A percentile compares a stretch with the other conserved stretches of the same genome.
Conservation (phyloP, 140 eudicot species). For the Anethum foeniculum region DNA sequence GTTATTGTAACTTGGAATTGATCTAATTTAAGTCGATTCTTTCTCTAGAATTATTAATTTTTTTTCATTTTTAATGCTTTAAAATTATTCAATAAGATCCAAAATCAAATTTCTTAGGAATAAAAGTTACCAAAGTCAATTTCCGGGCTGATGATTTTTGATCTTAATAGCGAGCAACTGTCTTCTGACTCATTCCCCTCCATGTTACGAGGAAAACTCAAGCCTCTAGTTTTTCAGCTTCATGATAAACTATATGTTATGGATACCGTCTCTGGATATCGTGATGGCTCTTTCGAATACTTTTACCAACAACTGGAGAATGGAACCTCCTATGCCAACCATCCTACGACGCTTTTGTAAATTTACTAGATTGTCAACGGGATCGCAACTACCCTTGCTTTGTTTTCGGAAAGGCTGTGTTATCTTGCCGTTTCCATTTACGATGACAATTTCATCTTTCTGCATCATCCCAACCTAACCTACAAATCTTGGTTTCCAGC, state of each 20-base stretch:
- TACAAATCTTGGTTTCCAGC: neutral
- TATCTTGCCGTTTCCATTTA: neutral
- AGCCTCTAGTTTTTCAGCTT: neutral
- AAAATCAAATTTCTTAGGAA: too few relatives aligned
- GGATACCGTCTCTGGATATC: neutral
- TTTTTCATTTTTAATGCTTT: too few relatives aligned
- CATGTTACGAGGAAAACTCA: neutral
- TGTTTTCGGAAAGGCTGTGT: neutral
- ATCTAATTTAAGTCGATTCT: too few relatives aligned
- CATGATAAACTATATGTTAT: neutral
- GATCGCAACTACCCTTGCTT: neutral
- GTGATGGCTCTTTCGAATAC: neutral
- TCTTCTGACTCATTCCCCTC: neutral
- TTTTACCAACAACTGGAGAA: neutral
- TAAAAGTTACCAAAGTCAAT: too few relatives aligned
- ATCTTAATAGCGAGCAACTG: neutral
- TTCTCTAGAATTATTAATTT: too few relatives aligned
- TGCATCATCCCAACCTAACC: neutral
- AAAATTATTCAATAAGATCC: too few relatives aligned
- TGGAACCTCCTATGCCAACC: neutral
- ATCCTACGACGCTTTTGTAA: neutral
- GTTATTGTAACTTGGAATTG: too few relatives aligned
- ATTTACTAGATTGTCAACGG: neutral
- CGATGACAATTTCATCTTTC: neutral
- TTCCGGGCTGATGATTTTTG: neutral